Conservation (phyloP, 148 eudicot genomes). For the Silene conica region DNA sequence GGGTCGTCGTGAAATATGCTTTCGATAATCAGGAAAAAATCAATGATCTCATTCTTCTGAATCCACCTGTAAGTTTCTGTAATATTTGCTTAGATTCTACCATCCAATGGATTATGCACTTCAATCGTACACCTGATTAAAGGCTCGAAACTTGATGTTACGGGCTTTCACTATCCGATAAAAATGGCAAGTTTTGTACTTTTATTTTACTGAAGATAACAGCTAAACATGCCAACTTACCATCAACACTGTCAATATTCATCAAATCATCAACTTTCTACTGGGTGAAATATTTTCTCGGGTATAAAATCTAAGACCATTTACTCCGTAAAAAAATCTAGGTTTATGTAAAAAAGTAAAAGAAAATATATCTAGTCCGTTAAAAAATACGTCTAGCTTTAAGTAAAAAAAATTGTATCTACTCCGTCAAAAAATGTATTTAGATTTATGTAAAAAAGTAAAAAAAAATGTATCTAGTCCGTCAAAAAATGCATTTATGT, state of each 20-base stretch:
- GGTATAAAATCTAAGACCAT: slow-evolving; percentile 37
- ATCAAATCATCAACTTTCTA: slow-evolving; percentile 96
- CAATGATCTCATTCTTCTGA: slow-evolving; percentile 71
- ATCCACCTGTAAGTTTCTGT: slow-evolving; percentile 74
- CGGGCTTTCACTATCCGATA: background rate
- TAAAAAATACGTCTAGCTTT: no score
- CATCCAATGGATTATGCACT: background rate
- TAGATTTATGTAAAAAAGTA: no score
- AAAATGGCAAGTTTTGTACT: background rate
- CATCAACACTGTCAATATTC: slow-evolving; percentile 82
- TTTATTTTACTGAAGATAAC: slow-evolving; percentile 52
- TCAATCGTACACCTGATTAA: background rate
- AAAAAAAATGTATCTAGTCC: no score
- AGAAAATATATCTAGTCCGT: no score
- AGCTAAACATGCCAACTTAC: slow-evolving; percentile 82
- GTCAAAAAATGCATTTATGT: no score
- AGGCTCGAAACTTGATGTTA: background rate
- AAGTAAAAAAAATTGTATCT: no score
- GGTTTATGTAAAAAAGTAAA: no score
- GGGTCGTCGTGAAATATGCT: slow-evolving; percentile 85
- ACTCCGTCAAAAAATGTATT: no score
- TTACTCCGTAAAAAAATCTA: no score
- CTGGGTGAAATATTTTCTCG: slow-evolving; percentile 97
- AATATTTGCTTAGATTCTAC: background rate
- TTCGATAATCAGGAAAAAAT: slow-evolving; percentile 73